Evolutionary conservation across 306 rosid genomes (phyloP).

Genomic region (Ormosia emarginata): DNA sequence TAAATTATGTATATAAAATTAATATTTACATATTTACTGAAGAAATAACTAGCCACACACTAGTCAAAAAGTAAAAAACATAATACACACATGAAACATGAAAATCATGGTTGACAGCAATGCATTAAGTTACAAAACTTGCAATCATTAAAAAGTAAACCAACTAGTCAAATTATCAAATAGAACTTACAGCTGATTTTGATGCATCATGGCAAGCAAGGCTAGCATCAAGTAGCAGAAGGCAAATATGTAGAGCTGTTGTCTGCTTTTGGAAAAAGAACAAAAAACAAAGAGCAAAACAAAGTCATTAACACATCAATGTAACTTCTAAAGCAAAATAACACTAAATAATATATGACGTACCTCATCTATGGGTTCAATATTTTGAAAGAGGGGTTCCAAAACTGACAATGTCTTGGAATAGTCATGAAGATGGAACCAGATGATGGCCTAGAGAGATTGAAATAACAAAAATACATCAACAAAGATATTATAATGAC

Average conservation of each 20-base stretch:
- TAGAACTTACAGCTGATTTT: slow-evolving; percentile 89
- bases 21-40: not conserved
- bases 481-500: not conserved
- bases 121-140: slow-evolving; percentile 18
- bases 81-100: not conserved
- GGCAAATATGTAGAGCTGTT: slow-evolving; percentile 86
- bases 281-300: slow-evolving; percentile 2
- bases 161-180: slow-evolving; percentile 20
- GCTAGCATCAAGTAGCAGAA: slow-evolving; percentile 92
- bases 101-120: slow-evolving; percentile 17
- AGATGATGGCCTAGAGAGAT: slow-evolving; percentile 67
- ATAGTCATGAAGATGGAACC: slow-evolving; percentile 95
- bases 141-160: slow-evolving; percentile 4
- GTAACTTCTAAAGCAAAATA: slow-evolving; percentile 5
- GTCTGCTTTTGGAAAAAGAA: slow-evolving; percentile 51
- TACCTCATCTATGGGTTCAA: slow-evolving; percentile 93
- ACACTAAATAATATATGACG: slow-evolving; percentile 17
- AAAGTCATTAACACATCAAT: slow-evolving; percentile 26
- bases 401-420: slow-evolving; percentile 69
- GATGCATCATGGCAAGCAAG: slow-evolving; percentile 89
- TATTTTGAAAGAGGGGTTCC: slow-evolving; percentile 93
- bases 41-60: slow-evolving; percentile 4
- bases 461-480: slow-evolving; percentile 15
- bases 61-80: not conserved
- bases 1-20: not conserved